Evolutionary conservation across 352 stramenopile genomes (phyloP), one percentile per base, ranked within the genome.

Genomic region (Phytophthora vignae): DNA sequence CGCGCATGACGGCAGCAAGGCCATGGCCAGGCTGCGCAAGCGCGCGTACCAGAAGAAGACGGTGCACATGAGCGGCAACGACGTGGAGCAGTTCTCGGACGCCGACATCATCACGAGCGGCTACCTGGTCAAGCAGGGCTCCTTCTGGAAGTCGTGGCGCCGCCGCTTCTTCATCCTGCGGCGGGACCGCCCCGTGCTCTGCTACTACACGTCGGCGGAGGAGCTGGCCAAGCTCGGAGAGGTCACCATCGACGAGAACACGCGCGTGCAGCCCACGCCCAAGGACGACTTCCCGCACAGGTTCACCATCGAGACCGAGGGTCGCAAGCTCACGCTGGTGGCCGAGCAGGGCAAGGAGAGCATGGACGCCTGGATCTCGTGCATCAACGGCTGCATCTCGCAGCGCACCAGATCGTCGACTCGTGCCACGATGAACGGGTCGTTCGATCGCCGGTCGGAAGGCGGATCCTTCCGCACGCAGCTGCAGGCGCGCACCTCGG

Each of bases 61-160:
- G 22, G 78, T 90, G 52, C 87, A 93, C 58, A 87, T 90, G 61
- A 94, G 88, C 38, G 82, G 82, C 46, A 89, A 89, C 25, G 87
- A 94, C 50, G 84, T 92, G 27, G 90, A 96, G 60, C 87, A 94
- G 74, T 96, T 96, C 67, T 95, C 87, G 11, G 87, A 95, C 59
- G 81, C 90, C 9, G 88, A 96, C 55, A 95, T 96, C 50, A 78
- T 94, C 44, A 91, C 82, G 22, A 82, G 78, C 19, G 90, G 90
- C 6, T 94, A 94, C 60, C 70, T 96, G 36, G 78, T 94, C 52
- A 96, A 96, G 64, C 87, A 93, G 40, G 90, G 90, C 17, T 96
- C 90, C 31, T 96, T 95, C 78, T 96, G 90, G 90, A 94, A 94
- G 69, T 93, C 84, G 6, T 96, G 90, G 90, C 77, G 84, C 49